Conservation (phyloP, 2,329 filamentous ascomycete species). For the Fusarium temperatum region DNA sequence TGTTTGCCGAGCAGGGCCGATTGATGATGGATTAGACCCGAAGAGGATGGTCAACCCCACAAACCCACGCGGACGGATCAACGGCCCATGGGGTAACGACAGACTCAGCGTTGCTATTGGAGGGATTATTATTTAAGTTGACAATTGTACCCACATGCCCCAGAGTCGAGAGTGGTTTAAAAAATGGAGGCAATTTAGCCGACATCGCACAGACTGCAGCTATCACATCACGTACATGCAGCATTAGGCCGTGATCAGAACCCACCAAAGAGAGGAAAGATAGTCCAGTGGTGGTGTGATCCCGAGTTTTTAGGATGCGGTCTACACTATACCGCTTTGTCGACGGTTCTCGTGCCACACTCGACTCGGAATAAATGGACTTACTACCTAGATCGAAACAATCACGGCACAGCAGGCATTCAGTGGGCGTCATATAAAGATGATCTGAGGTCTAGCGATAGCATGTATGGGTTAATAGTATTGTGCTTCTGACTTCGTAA, state of each 20-base stretch:
- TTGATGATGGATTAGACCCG: conserved; percentile 6
- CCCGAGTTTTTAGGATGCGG: rapidly evolving
- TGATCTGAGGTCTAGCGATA: neutral
- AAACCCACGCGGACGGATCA: neutral
- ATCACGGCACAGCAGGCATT: neutral
- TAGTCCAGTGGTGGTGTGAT: neutral
- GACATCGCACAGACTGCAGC: neutral
- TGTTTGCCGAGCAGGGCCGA: neutral
- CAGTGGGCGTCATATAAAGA: neutral
- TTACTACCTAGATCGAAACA: no score
- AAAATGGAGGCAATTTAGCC: conserved; percentile 23
- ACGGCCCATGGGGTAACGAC: neutral
- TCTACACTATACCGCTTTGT: no score
- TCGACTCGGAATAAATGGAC: no score
- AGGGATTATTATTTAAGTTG: conserved; percentile 9
- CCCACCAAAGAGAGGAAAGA: neutral
- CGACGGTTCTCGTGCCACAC: neutral
- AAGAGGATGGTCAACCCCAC: conserved; percentile 1
- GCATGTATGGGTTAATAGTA: rapidly evolving
- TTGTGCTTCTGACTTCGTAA: no score
- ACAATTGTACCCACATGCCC: neutral
- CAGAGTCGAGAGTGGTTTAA: conserved; percentile 5
- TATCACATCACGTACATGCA: neutral
- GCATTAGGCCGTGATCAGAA: no score
- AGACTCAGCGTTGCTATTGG: neutral